Conservation (phyloP, 805 yeast species). For the Metschnikowia borealis region DNA sequence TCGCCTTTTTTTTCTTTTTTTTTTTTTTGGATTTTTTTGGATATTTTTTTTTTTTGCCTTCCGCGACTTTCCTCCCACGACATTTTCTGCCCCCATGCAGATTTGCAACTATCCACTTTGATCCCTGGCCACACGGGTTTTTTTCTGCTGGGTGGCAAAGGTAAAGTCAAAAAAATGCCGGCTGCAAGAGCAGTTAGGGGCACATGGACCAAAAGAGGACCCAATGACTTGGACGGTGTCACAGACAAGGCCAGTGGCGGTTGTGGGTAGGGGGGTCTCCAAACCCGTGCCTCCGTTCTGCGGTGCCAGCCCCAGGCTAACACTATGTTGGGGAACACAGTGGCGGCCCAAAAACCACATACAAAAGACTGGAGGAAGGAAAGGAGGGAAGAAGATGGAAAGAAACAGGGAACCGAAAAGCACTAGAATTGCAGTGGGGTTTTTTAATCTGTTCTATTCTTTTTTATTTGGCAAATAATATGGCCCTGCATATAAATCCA, state of each 20-base stretch:
- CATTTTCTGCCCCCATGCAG: conserved; percentile 1
- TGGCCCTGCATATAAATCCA: no score
- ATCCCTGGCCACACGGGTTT: conserved; percentile 2
- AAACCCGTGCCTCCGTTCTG: neutral
- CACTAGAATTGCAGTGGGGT: no score
- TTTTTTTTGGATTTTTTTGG: conserved; percentile 14
- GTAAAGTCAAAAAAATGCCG: neutral
- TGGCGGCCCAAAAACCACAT: no score
- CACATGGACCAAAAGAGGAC: no score
- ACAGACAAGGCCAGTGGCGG: no score
- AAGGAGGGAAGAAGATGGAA: neutral
- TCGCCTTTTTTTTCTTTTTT: conserved; percentile 13
- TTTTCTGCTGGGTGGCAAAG: neutral
- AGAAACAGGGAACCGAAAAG: no score
- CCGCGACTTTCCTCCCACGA: conserved; percentile 5
- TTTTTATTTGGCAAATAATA: no score
- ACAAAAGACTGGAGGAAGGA: neutral
- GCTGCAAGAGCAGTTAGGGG: no score
- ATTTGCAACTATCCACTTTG: conserved; percentile 5
- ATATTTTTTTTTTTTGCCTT: conserved; percentile 5
- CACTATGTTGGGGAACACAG: no score
- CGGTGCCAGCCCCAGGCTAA: neutral
- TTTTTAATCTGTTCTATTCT: no score
- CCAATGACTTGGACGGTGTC: no score
- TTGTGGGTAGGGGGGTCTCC: neutral